Percentiles rank a stretch among this genome's conserved stretches.
Evolutionary conservation across 805 yeast genomes (phyloP).

Genomic region (Danielia oregonensis): DNA sequence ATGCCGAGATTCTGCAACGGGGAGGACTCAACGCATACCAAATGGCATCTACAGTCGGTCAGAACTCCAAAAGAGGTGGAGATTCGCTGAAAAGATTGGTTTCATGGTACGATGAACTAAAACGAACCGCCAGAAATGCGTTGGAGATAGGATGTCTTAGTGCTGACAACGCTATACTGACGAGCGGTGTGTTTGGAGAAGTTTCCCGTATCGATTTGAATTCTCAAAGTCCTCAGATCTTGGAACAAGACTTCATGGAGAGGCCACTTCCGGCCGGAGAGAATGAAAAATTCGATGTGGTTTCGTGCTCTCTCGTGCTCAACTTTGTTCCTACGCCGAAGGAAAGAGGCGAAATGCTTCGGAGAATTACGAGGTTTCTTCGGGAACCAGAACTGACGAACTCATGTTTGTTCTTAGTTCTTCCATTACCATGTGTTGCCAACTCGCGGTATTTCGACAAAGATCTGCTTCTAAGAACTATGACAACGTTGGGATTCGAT

Average conservation of each 20-base stretch:
- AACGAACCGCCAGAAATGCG: conserved; percentile 32
- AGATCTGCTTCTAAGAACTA: conserved; percentile 38
- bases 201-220: conserved; percentile 73
- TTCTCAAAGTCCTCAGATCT: conserved; percentile 69
- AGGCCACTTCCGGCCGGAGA: conserved; percentile 53
- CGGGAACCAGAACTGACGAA: conserved; percentile 21
- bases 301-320: conserved; percentile 83
- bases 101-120: conserved; percentile 56
- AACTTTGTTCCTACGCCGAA: conserved; percentile 79
- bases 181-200: conserved; percentile 46
- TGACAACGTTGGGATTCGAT: conserved; percentile 59
- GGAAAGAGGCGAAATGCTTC: conserved; percentile 76
- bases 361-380: conserved; percentile 55
- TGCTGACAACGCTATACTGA: conserved; percentile 63
- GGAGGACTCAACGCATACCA: conserved; percentile 86
- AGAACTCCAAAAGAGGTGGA: conserved; percentile 74
- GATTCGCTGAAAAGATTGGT: conserved; percentile 82
- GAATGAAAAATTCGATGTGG: conserved; percentile 51
- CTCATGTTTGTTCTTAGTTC: conserved; percentile 60
- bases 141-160: conserved; percentile 84
- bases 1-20: conserved; percentile 53
- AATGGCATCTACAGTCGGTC: conserved; percentile 83
- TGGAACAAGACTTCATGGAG: conserved; percentile 81
- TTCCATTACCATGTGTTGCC: conserved; percentile 81
- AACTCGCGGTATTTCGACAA: conserved; percentile 78